Evolutionary conservation across 2,329 filamentous ascomycete genomes (phyloP).

Genomic region (Aspergillus sp.): DNA sequence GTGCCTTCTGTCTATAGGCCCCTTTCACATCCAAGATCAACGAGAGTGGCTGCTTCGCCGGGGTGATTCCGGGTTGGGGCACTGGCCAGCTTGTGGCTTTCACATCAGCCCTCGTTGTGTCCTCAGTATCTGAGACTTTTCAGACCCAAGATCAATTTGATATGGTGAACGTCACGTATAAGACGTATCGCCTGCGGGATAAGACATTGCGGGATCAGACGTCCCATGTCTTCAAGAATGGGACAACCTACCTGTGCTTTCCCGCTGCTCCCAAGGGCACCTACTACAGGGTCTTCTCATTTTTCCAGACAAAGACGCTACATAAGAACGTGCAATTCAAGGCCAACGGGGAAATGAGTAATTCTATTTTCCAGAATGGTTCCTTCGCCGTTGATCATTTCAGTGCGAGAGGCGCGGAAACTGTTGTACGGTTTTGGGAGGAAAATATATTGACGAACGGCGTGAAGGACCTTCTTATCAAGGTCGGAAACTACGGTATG

Average conservation of each 20-base stretch:
- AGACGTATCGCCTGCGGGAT: no score
- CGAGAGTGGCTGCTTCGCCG: background rate
- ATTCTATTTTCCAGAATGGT: background rate
- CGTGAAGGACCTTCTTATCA: background rate
- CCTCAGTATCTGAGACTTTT: background rate
- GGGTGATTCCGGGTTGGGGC: constrained; percentile 2
- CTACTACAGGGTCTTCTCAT: background rate
- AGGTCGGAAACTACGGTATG: constrained; percentile 8
- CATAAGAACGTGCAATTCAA: background rate
- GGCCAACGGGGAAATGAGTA: background rate
- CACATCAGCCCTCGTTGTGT: background rate
- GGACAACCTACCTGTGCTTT: no score
- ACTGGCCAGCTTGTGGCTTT: background rate
- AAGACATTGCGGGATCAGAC: no score
- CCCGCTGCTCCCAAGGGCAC: background rate
- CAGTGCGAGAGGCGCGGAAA: background rate
- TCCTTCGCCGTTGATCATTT: constrained; percentile 12
- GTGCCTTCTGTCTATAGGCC: background rate
- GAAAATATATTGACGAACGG: constrained; percentile 1
- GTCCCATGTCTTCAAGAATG: no score
- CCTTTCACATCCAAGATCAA: background rate
- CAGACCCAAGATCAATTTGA: background rate
- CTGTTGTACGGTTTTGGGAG: constrained; percentile 1
- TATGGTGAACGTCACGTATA: background rate
- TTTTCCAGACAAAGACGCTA: background rate